These are phyloP conservation scores for Aspergillus haitiensis DNA, from an alignment of 495 filamentous ascomycete genomes.

Conservation along the genomic window DNA sequence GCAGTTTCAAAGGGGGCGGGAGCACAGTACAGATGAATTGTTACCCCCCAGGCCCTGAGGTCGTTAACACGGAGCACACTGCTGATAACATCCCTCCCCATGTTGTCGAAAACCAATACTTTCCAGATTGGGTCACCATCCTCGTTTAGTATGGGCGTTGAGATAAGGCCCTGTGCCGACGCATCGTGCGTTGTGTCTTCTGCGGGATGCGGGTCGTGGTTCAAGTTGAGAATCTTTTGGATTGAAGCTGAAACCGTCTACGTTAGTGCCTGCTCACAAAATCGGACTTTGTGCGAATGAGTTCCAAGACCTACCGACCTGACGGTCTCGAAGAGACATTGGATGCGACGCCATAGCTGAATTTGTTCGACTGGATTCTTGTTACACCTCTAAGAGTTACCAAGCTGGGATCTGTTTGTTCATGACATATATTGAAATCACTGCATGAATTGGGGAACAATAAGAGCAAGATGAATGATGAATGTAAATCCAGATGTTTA, in stretches of 20 bases:
- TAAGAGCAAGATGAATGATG: background rate
- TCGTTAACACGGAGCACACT: conserved; percentile 93
- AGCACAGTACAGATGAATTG: conserved; percentile 79
- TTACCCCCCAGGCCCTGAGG: conserved; percentile 88
- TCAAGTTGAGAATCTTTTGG: conserved; percentile 93
- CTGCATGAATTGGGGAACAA: background rate
- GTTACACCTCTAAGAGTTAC: conserved; percentile 16
- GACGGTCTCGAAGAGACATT: conserved; percentile 86
- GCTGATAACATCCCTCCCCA: conserved; percentile 80
- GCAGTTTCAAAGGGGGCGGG: conserved; percentile 3
- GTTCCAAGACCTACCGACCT: conserved; percentile 80
- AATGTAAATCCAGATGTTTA: background rate
- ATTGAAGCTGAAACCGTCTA: conserved; percentile 68
- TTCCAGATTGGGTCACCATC: conserved; percentile 85
- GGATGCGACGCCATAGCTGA: conserved; percentile 67
- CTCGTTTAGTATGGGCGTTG: conserved; percentile 79
- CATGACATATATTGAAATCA: conserved; percentile 24
- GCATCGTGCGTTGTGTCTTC: conserved; percentile 56
- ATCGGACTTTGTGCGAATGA: conserved; percentile 57
- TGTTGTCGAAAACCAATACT: conserved; percentile 66
- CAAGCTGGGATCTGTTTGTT: conserved; percentile 20
- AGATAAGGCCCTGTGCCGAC: conserved; percentile 59
- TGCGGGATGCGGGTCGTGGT: conserved; percentile 63
- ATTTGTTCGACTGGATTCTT: conserved; percentile 10
- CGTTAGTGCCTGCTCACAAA: background rate